A percentile compares a stretch with the other conserved stretches of the same genome.
phyloP scores from a whole-genome alignment of 495 filamentous ascomycete species.

The Peziza echinospora region DNA sequence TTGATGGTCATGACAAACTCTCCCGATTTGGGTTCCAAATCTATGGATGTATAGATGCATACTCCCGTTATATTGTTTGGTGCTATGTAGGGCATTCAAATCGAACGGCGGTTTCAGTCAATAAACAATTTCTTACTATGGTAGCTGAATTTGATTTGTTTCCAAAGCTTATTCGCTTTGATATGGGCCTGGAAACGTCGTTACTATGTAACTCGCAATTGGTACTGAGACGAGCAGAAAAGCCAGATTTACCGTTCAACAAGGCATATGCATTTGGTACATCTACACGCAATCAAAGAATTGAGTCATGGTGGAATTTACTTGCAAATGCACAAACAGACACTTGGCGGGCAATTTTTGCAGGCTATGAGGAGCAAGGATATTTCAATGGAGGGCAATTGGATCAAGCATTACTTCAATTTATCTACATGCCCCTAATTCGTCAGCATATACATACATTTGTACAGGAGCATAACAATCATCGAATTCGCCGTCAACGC shows the following conservation, averaged over 20 bases:
- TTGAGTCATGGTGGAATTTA: not conserved
- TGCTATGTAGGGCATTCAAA: conserved; percentile 4
- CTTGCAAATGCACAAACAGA: no score
- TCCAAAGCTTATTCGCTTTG: conserved; percentile 1
- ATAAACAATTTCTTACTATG: conserved; percentile 3
- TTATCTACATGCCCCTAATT: not conserved
- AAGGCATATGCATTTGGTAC: not conserved
- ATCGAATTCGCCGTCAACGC: not conserved
- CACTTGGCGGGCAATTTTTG: not conserved
- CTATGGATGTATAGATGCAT: conserved; percentile 8
- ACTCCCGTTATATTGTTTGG: conserved; percentile 2
- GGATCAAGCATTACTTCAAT: not conserved
- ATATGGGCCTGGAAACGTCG: conserved; percentile 2
- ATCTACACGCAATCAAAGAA: conserved; percentile 1
- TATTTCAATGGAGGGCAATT: not conserved
- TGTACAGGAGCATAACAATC: no score
- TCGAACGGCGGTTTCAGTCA: not conserved
- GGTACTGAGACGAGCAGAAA: not conserved
- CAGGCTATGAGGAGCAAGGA: not conserved
- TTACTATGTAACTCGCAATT: not conserved
- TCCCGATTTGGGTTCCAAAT: conserved; percentile 8
- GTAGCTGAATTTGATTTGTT: not conserved
- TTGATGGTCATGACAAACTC: no score
- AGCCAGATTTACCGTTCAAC: not conserved
- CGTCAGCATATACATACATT: not conserved